These are phyloP conservation scores for Cyclocybe cylindracea DNA, from an alignment of 768 basidiomycete genomes.

Conservation along the genomic window DNA sequence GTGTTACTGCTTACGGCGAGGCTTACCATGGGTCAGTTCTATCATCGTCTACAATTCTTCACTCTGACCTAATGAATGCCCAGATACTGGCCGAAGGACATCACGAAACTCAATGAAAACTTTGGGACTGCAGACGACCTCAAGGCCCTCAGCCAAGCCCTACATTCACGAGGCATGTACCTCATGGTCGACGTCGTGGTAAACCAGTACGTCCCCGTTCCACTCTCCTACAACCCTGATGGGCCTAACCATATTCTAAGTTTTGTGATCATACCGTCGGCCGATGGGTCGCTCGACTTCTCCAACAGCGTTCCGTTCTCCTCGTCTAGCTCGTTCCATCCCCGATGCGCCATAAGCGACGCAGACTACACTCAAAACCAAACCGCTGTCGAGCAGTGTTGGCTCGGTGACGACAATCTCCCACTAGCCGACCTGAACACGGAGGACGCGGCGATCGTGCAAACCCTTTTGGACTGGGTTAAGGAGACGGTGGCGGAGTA, in stretches of 20 bases:
- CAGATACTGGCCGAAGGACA: too few species aligned
- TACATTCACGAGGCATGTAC: conserved; percentile 62
- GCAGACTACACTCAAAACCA: conserved; percentile 56
- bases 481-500: conserved; percentile 13
- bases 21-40: conserved; percentile 60
- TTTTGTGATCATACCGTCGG: too few species aligned
- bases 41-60: conserved; percentile 57
- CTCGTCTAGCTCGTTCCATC: conserved; percentile 43
- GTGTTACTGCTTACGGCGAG: conserved; percentile 62
- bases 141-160: conserved; percentile 56
- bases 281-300: too few species aligned
- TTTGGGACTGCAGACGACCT: conserved; percentile 65
- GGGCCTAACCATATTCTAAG: too few species aligned
- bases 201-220: conserved; percentile 31
- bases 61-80: conserved; percentile 33
- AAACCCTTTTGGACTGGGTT: conserved; percentile 63
- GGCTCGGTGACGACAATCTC: conserved; percentile 68
- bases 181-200: conserved; percentile 79
- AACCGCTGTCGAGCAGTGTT: conserved; percentile 63
- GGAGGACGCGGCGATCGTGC: conserved; percentile 54
- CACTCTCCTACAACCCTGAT: too few species aligned
- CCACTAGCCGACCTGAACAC: conserved; percentile 77
- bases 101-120: too few species aligned
- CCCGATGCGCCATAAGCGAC: conserved; percentile 55
- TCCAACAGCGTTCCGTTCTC: too few species aligned